Evolutionary conservation across 306 rosid genomes (phyloP), one percentile per base, ranked within the genome.

Genomic region (Nissolia schottii): DNA sequence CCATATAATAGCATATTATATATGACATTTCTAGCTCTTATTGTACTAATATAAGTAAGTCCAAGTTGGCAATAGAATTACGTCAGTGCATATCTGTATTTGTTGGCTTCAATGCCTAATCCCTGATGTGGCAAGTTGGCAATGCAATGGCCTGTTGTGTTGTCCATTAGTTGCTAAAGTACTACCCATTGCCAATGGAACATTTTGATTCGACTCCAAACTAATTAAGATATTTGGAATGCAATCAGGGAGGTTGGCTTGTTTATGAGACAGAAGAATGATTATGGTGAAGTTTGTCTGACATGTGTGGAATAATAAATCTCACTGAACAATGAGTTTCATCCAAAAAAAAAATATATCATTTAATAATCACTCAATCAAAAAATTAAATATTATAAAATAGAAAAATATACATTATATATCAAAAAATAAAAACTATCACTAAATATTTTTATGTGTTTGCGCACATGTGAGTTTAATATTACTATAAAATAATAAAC

Each of bases 11-110:
- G 64, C 23, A 32, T 59, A 31, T 59, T 29, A 32, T 59, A 31
- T 59, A n/a, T 9, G 16, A 12, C 6, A 25, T 55, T 55, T 55
- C 37, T 14, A 24, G 62, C 35, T 24, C 61, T 35, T 29, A 19
- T 29, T 29, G 45, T 23, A 5, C 40, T 7, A 14, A 48, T 60
- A 60, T n/a, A 73, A 73, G 8, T 23, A 73, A 13, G 49, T 4
- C 14, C 55, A 64, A 61, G 78, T n/a, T 73, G 64, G 64, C 53
- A 34, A 13, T 34, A n/a, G 50, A 73, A 50, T n/a, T 6, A 60
- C 40, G 19, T 34, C 61, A 23, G 61, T 19, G 27, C 49, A 13
- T 23, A 23, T 71, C 7, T 43, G 46, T 45, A 11, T 18, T 15
- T 45, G 71, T 31, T 16, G 27, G 51, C 70, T 60, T 73, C 51